Conservation (phyloP, 2,329 filamentous ascomycete genomes). For the Pseudogymnoascus sp. region DNA sequence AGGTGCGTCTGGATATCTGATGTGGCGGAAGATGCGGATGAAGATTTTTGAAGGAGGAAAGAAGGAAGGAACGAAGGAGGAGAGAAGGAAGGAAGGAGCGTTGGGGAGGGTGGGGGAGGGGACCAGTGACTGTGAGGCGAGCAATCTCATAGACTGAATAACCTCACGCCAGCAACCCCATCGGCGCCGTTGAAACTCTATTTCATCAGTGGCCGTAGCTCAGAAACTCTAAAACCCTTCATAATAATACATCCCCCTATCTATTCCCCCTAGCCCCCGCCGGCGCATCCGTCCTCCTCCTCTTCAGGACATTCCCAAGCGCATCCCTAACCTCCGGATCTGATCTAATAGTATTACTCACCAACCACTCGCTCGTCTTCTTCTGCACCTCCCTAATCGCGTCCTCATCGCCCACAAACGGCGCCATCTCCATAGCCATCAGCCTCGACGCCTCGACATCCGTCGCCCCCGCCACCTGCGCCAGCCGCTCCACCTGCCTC, state of each 20-base stretch:
- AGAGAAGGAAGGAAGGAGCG: background rate
- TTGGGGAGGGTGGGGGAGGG: background rate
- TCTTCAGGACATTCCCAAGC: constrained; percentile 58
- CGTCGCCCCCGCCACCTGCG: constrained; percentile 47
- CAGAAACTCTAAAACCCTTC: background rate
- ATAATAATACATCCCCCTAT: constrained; percentile 12
- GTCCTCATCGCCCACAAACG: constrained; percentile 66
- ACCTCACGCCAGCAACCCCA: background rate
- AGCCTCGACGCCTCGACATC: constrained; percentile 64
- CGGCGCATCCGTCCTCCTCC: constrained; percentile 52
- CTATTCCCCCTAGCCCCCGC: constrained; percentile 42
- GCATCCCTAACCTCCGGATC: constrained; percentile 79
- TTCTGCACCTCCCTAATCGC: constrained; percentile 55
- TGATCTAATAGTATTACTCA: constrained; percentile 73
- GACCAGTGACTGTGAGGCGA: background rate
- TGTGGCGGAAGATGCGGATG: background rate
- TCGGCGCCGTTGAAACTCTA: background rate
- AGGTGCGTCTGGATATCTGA: background rate
- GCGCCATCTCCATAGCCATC: constrained; percentile 70
- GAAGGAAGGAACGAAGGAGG: background rate
- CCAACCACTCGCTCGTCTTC: constrained; percentile 76
- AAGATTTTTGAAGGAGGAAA: background rate
- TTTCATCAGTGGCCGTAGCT: background rate
- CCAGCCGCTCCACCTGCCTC: constrained; percentile 60
- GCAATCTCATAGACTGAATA: background rate